Percentiles rank a stretch among this genome's conserved stretches.
These are phyloP conservation scores for Orychophragmus violaceus DNA, from an alignment of 345 rosid genomes.

Conservation along the genomic window DNA sequence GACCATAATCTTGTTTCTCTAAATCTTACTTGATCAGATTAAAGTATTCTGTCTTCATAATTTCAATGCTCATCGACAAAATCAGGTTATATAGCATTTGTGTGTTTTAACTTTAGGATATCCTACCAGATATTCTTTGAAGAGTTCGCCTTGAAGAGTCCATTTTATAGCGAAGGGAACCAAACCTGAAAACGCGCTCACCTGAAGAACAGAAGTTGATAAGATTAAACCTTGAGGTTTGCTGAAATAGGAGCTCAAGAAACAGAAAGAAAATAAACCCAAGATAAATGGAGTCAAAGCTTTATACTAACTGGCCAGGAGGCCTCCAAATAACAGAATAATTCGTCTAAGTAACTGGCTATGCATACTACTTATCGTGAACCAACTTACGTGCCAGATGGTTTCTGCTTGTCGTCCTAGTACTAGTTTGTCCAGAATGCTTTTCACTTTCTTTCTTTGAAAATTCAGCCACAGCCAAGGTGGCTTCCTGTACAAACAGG, in stretches of 20 bases:
- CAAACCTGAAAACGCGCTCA: conserved; percentile 75
- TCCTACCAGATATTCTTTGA: conserved; percentile 71
- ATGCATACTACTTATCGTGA: conserved; percentile 20
- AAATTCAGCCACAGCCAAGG: conserved; percentile 80
- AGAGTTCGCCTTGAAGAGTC: conserved; percentile 88
- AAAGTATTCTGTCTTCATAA: not conserved
- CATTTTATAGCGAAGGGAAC: conserved; percentile 80
- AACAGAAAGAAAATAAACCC: not conserved
- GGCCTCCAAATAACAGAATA: conserved; percentile 1
- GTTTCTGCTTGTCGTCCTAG: conserved; percentile 39
- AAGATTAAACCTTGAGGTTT: not conserved
- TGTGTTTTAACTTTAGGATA: not conserved
- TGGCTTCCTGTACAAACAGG: conserved; percentile 59
- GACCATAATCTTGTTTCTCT: not conserved
- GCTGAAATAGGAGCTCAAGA: conserved; percentile 9
- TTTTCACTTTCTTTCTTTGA: conserved; percentile 64
- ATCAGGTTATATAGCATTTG: not conserved
- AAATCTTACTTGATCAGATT: not conserved
- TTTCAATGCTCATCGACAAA: not conserved
- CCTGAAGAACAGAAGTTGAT: conserved; percentile 39
- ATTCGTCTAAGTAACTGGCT: conserved; percentile 16
- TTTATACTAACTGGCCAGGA: conserved; percentile 20
- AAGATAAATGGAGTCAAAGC: conserved; percentile 8
- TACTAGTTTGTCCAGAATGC: conserved; percentile 28
- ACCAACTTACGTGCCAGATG: conserved; percentile 45